Percentiles rank a stretch among this genome's conserved stretches.
Conservation (phyloP, 129 eudicot genomes). For the Chrysanthemum lavandulifolium region DNA sequence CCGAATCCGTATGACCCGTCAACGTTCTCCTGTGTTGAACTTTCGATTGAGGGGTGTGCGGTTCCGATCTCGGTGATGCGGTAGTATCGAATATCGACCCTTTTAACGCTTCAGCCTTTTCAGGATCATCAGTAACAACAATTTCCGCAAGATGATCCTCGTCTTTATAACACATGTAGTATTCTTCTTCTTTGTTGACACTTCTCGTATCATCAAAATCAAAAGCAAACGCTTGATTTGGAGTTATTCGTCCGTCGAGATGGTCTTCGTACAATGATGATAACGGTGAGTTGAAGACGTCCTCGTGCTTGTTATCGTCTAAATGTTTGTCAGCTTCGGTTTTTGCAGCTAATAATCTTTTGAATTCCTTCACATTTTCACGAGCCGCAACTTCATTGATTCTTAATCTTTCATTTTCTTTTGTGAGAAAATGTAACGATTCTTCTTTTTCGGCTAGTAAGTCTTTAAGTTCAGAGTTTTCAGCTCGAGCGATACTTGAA, state of each 20-base stretch:
- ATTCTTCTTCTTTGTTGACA: slow-evolving; percentile 27
- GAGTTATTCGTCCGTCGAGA: slow-evolving; percentile 28
- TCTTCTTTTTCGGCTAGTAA: slow-evolving; percentile 67
- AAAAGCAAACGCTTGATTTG: slow-evolving; percentile 44
- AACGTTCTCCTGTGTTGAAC: slow-evolving; percentile 22
- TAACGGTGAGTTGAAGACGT: slow-evolving; percentile 29
- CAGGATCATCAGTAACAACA: slow-evolving; percentile 57
- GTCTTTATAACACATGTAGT: not conserved
- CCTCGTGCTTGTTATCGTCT: slow-evolving; percentile 35
- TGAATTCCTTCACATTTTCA: slow-evolving; percentile 61
- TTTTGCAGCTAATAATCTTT: slow-evolving; percentile 42
- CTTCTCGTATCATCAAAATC: slow-evolving; percentile 50
- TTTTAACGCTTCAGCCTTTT: slow-evolving; percentile 65
- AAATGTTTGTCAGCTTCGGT: slow-evolving; percentile 21
- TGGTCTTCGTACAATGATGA: slow-evolving; percentile 38
- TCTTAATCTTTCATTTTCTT: slow-evolving; percentile 74
- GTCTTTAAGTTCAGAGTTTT: slow-evolving; percentile 67
- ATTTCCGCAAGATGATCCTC: slow-evolving; percentile 21
- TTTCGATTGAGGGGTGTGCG: slow-evolving; percentile 31
- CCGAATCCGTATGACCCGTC: slow-evolving; percentile 32
- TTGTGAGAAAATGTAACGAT: slow-evolving; percentile 46
- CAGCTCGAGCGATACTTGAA: slow-evolving; percentile 60
- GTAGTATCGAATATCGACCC: slow-evolving; percentile 74
- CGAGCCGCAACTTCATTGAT: slow-evolving; percentile 68
- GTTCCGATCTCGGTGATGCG: slow-evolving; percentile 46